Evolutionary conservation across 495 filamentous ascomycete genomes (phyloP).

Genomic region (Clavariopsis aquatica): DNA sequence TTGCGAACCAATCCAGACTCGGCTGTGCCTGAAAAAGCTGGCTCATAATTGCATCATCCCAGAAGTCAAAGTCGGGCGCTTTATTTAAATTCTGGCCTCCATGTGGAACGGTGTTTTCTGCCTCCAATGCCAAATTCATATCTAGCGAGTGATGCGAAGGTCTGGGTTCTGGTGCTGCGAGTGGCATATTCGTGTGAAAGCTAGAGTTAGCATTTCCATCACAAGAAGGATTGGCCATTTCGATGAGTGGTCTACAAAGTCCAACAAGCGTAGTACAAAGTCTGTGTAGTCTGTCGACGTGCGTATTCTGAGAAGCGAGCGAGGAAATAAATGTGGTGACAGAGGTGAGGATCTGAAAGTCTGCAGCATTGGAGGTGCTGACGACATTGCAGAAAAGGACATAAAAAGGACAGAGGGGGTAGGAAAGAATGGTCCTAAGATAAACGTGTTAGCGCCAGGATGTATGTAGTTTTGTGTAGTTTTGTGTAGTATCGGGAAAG

Average conservation of each 20-base stretch:
- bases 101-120: too few relatives aligned
- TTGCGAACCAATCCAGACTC: constrained; percentile 16
- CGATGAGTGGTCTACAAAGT: constrained; percentile 14
- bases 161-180: neutral
- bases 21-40: constrained; percentile 23
- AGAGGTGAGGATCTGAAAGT: constrained; percentile 13
- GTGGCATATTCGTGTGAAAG: neutral
- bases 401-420: constrained; percentile 16
- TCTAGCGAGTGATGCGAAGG: neutral
- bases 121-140: too few relatives aligned
- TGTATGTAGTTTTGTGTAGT: too few relatives aligned
- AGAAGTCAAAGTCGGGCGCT: neutral
- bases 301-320: neutral
- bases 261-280: constrained; percentile 5
- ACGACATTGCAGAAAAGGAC: constrained; percentile 27
- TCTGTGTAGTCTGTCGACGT: neutral
- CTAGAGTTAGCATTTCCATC: too few relatives aligned
- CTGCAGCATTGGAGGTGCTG: constrained; percentile 7
- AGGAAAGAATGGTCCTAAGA: constrained; percentile 17
- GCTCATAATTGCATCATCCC: constrained; percentile 16
- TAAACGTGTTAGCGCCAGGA: neutral
- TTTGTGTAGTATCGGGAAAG: too few relatives aligned
- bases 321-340: neutral
- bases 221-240: neutral
- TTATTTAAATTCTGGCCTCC: neutral